Evolutionary conservation across 768 basidiomycete species (phyloP).

Genomic region (Phylloporus scabripes): DNA sequence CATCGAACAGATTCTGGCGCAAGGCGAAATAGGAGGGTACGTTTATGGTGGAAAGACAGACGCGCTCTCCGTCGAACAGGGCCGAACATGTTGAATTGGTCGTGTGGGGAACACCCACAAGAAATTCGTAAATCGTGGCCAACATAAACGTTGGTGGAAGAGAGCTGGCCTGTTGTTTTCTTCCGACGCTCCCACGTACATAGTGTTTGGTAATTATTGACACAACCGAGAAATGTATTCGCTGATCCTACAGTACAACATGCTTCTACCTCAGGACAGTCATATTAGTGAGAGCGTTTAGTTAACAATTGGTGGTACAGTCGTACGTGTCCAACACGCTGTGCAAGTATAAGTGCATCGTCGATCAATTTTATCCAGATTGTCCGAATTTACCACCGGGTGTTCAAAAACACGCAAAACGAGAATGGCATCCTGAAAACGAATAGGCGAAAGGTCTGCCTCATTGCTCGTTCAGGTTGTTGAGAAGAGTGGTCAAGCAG

Average conservation of each 20-base stretch:
- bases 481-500: conserved; percentile 83
- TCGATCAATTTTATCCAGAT: conserved; percentile 26
- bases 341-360: conserved; percentile 28
- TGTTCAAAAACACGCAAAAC: conserved; percentile 15
- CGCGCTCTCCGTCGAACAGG: conserved; percentile 30
- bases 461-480: conserved; percentile 76
- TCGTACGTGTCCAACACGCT: conserved; percentile 18
- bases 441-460: neutral
- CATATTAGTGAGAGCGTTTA: conserved; percentile 29
- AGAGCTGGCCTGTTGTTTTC: neutral
- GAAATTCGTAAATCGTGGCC: conserved; percentile 8
- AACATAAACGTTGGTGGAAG: conserved; percentile 4
- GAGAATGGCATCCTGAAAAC: neutral
- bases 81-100: conserved; percentile 36
- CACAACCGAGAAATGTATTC: conserved; percentile 9
- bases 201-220: too few species aligned
- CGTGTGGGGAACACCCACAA: conserved; percentile 4
- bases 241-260: conserved; percentile 32
- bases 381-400: conserved; percentile 26
- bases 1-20: conserved; percentile 43
- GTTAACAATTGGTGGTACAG: conserved; percentile 30
- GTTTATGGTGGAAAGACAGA: conserved; percentile 32
- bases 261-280: conserved; percentile 27
- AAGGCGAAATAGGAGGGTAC: conserved; percentile 54
- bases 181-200: conserved; percentile 14